Percentiles rank a stretch among this genome's conserved stretches.
These are phyloP conservation scores for Melanogaster broomeanus DNA, from an alignment of 768 basidiomycete genomes.

Conservation along the genomic window DNA sequence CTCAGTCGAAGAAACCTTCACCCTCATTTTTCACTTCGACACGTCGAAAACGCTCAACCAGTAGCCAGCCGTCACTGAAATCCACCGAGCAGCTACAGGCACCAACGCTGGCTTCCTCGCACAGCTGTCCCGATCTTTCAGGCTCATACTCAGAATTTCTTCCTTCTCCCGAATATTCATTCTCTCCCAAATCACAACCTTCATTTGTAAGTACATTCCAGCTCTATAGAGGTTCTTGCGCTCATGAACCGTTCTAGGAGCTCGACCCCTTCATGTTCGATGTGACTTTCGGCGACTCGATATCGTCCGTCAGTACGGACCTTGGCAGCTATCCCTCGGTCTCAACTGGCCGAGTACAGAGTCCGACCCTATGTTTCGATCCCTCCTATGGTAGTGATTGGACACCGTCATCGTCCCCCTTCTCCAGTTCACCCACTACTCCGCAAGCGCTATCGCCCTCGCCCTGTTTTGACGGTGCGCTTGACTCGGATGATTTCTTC, in stretches of 20 bases:
- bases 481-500: slow-evolving; percentile 25
- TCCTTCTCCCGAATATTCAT: slow-evolving; percentile 27
- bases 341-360: slow-evolving; percentile 23
- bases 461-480: slow-evolving; percentile 22
- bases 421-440: slow-evolving; percentile 45
- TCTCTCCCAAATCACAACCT: slow-evolving; percentile 42
- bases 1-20: slow-evolving; percentile 33
- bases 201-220: slow-evolving; percentile 46
- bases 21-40: slow-evolving; percentile 20
- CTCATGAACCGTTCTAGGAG: slow-evolving; percentile 19
- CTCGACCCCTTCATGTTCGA: slow-evolving; percentile 33
- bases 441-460: slow-evolving; percentile 39
- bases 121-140: slow-evolving; percentile 33
- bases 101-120: slow-evolving; percentile 12
- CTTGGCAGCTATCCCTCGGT: slow-evolving; percentile 24
- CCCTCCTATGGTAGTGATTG: slow-evolving; percentile 41
- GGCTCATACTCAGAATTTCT: slow-evolving; percentile 37
- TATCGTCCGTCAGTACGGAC: slow-evolving; percentile 14
- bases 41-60: slow-evolving; percentile 24
- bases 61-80: slow-evolving; percentile 21
- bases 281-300: slow-evolving; percentile 30
- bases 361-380: slow-evolving; percentile 41
- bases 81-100: slow-evolving; percentile 1
- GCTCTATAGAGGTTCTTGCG: not conserved
- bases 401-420: slow-evolving; percentile 44